These are phyloP conservation scores for Colletotrichum filicis DNA, from an alignment of 2,329 filamentous ascomycete species.

Conservation along the genomic window DNA sequence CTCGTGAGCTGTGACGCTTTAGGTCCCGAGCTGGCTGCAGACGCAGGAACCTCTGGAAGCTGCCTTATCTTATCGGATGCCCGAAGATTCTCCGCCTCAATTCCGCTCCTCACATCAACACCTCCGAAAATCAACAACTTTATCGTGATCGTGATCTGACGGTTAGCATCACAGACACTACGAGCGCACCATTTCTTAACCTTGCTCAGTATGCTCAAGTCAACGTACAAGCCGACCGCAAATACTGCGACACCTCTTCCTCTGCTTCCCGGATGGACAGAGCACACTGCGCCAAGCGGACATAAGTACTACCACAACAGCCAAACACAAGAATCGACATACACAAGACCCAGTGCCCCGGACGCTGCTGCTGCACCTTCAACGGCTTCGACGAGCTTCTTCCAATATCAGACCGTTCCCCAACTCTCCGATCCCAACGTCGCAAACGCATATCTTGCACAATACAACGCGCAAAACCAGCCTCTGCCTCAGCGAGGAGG, in stretches of 20 bases:
- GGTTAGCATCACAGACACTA: background rate
- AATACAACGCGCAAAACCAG: slow-evolving; percentile 56
- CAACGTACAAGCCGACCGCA: slow-evolving; percentile 74
- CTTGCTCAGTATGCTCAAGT: slow-evolving; percentile 71
- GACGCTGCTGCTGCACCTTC: slow-evolving; percentile 22
- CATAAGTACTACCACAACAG: slow-evolving; percentile 91
- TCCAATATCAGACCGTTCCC: slow-evolving; percentile 54
- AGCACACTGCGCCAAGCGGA: slow-evolving; percentile 88
- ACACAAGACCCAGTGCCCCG: slow-evolving; percentile 73
- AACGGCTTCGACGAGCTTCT: slow-evolving; percentile 49
- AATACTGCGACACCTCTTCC: slow-evolving; percentile 58
- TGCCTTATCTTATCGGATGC: slow-evolving; percentile 4
- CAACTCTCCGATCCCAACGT: slow-evolving; percentile 64
- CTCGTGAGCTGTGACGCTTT: background rate
- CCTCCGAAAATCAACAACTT: background rate
- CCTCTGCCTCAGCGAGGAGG: slow-evolving; percentile 50
- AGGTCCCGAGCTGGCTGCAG: background rate
- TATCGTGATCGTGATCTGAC: background rate
- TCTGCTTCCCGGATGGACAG: slow-evolving; percentile 87
- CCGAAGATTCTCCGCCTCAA: slow-evolving; percentile 1
- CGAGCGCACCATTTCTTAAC: background rate
- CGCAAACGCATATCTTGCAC: slow-evolving; percentile 71
- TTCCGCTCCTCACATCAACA: background rate
- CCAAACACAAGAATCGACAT: slow-evolving; percentile 86
- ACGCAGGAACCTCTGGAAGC: background rate